Evolutionary conservation across 1,284 basidiomycete genomes (phyloP), one percentile per base, ranked within the genome.

Genomic region (Cryptococcus floricola): DNA sequence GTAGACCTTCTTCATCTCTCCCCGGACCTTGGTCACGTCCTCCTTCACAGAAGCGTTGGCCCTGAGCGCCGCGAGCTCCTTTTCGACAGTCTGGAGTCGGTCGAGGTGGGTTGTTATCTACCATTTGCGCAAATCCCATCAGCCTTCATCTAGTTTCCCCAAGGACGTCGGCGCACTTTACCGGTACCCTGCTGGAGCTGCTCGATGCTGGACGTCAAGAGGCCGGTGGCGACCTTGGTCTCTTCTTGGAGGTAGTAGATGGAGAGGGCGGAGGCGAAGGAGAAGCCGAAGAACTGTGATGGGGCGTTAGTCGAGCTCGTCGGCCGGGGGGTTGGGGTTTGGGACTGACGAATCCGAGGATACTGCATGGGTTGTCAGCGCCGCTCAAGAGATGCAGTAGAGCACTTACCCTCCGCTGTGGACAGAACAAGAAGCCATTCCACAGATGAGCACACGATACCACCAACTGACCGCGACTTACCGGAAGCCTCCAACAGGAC

Each of bases 201-300:
- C 68, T 91, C 87, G 19, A 95, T 88, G 68, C 88, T 91, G 18
- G 87, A 84, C 71, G 93, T 86, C 57, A 95, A 79, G 28, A 88
- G 83, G 27, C 87, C 86, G 5, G 87, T 89, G 8, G 92, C 91
- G 50, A 84, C 80, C 74, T 91, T 90, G 77, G 92, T 93, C 78
- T 95, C 92, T 64, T 94, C 88, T 51, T 94, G 79, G 27, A 96
- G 80, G 71, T 90, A 86, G 73, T 91, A 94, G 48, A 90, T 87
- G 47, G 90, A 90, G 67, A 87, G 85, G 0, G 88, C 86, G 1
- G 89, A 77, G 7, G 78, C 77, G 43, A 91, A 75, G 5, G 90
- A 91, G 79, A 94, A 93, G 0, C 91, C 91, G 66, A 92, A 84
- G 49, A 75, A 62, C 71, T 73, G 50, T 13, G 10, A 34, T 12